Evolutionary conservation across 768 basidiomycete genomes (phyloP).

Genomic region (Suillus hirtellus): DNA sequence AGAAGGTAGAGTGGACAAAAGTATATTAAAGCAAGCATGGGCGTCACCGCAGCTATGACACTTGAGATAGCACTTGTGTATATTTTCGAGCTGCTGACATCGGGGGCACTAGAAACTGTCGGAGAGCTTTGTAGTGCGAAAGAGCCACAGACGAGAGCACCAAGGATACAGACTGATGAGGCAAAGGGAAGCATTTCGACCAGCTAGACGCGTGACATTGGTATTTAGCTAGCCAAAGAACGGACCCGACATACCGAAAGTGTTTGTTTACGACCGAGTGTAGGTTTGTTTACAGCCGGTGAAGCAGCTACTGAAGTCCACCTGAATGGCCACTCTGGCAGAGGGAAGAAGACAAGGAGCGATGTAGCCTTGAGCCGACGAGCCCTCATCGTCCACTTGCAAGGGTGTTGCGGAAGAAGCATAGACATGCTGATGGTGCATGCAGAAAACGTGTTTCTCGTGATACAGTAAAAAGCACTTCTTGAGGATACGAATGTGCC

Average conservation of each 20-base stretch:
- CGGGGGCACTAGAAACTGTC: slow-evolving; percentile 18
- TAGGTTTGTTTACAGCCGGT: slow-evolving; percentile 29
- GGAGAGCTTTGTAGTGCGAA: slow-evolving; percentile 28
- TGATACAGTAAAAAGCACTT: background rate
- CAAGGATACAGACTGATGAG: slow-evolving; percentile 35
- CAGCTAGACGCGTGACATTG: slow-evolving; percentile 28
- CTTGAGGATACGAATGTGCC: background rate
- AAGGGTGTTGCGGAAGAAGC: slow-evolving; percentile 23
- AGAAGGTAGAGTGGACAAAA: slow-evolving; percentile 51
- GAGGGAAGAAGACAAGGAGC: slow-evolving; percentile 22
- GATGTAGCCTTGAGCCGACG: slow-evolving; percentile 16
- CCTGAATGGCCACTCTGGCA: background rate
- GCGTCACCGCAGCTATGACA: slow-evolving; percentile 35
- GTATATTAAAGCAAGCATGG: slow-evolving; percentile 45
- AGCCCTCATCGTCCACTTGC: slow-evolving; percentile 32
- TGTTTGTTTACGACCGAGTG: slow-evolving; percentile 27
- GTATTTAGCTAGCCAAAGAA: slow-evolving; percentile 17
- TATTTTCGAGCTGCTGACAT: slow-evolving; percentile 31
- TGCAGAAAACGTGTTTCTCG: slow-evolving; percentile 29
- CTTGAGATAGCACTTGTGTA: slow-evolving; percentile 38
- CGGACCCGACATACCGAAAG: slow-evolving; percentile 31
- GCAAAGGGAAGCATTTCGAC: slow-evolving; percentile 40
- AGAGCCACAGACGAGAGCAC: slow-evolving; percentile 33
- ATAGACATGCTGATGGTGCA: slow-evolving; percentile 28
- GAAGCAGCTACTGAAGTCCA: background rate